These are phyloP conservation scores for Coriolopsis trogii DNA, from an alignment of 1,284 basidiomycete species.

Conservation along the genomic window DNA sequence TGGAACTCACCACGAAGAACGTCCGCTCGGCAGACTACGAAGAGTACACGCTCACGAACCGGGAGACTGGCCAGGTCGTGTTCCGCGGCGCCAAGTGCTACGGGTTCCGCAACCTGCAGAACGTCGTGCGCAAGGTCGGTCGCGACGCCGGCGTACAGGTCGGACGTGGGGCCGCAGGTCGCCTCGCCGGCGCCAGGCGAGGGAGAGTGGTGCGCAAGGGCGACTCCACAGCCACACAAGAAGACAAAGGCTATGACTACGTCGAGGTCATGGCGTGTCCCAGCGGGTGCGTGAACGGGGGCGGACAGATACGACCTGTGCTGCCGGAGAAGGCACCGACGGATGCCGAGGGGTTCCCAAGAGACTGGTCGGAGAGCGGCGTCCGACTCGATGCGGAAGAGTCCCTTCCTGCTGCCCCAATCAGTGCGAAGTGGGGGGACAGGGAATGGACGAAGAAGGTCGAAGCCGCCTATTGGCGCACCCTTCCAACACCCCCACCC, in stretches of 20 bases:
- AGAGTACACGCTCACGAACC: slow-evolving; percentile 59
- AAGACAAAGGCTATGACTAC: slow-evolving; percentile 83
- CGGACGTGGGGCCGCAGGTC: slow-evolving; percentile 66
- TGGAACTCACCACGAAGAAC: slow-evolving; percentile 60
- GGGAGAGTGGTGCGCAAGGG: slow-evolving; percentile 36
- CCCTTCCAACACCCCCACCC: slow-evolving; percentile 53
- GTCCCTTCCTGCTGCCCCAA: slow-evolving; percentile 25
- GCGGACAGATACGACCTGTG: slow-evolving; percentile 83
- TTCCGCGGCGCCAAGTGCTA: slow-evolving; percentile 97
- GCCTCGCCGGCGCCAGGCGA: slow-evolving; percentile 41
- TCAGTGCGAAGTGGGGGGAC: slow-evolving; percentile 65
- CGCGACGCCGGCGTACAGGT: slow-evolving; percentile 80
- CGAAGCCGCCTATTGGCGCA: slow-evolving; percentile 77
- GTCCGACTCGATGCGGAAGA: slow-evolving; percentile 45
- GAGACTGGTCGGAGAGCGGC: slow-evolving; percentile 58
- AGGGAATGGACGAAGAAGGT: slow-evolving; percentile 81
- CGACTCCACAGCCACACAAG: slow-evolving; percentile 37
- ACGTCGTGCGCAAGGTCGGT: slow-evolving; percentile 93
- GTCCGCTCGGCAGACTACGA: slow-evolving; percentile 70
- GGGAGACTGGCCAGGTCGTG: slow-evolving; percentile 58
- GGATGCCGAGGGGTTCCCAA: slow-evolving; percentile 64
- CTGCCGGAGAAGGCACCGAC: slow-evolving; percentile 22
- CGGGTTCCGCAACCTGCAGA: slow-evolving; percentile 97
- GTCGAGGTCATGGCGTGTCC: slow-evolving; percentile 99
- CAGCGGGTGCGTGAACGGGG: slow-evolving; percentile 96